A percentile compares a stretch with the other conserved stretches of the same genome.
Evolutionary conservation across 2,329 filamentous ascomycete species (phyloP).

Genomic region (Neonectria magnoliae): DNA sequence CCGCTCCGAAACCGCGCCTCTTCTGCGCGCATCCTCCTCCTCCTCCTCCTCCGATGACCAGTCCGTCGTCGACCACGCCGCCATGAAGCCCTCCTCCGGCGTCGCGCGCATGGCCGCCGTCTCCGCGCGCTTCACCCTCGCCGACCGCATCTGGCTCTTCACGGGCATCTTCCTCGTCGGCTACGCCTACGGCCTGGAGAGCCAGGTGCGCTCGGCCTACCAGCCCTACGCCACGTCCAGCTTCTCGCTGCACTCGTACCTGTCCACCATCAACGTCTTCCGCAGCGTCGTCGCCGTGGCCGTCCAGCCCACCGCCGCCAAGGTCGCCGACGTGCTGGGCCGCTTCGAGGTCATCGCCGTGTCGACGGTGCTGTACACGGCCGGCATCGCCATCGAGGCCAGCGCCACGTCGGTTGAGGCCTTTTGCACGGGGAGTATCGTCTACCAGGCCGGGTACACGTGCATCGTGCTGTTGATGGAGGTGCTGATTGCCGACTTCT

Average conservation of each 20-base stretch:
- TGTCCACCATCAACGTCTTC: conserved; percentile 68
- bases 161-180: conserved; percentile 67
- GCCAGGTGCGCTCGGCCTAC: conserved; percentile 61
- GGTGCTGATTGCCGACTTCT: conserved; percentile 69
- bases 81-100: conserved; percentile 47
- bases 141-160: conserved; percentile 63
- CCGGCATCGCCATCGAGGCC: conserved; percentile 65
- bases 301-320: conserved; percentile 66
- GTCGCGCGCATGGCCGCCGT: conserved; percentile 64
- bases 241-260: conserved; percentile 63
- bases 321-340: conserved; percentile 71
- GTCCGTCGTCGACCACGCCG: neutral
- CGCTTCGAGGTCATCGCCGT: conserved; percentile 66
- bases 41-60: neutral
- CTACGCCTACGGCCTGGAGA: conserved; percentile 69
- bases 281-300: conserved; percentile 69
- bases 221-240: conserved; percentile 64
- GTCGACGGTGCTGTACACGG: conserved; percentile 65
- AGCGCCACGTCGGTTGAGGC: conserved; percentile 57
- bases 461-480: conserved; percentile 66
- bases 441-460: conserved; percentile 70
- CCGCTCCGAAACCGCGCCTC: neutral
- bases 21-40: neutral
- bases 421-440: conserved; percentile 63
- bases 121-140: conserved; percentile 54